Percentiles rank a stretch among this genome's conserved stretches.
Evolutionary conservation across 148 eudicot genomes (phyloP).

Genomic region (Dianthus caryophyllus): DNA sequence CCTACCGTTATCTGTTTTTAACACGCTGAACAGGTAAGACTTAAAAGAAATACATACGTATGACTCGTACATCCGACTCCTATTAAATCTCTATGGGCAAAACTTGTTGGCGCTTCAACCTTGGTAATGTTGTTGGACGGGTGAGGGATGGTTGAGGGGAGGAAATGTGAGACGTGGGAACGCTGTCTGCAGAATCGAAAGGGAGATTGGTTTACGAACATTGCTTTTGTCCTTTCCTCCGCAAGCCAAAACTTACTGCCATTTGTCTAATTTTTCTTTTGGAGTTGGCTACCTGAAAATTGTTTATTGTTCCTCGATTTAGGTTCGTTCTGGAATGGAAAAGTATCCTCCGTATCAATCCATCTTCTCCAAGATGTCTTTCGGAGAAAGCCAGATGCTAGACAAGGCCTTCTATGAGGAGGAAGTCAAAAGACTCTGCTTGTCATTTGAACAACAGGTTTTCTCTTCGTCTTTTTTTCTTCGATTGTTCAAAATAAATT

Average conservation of each 20-base stretch:
- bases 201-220: no score
- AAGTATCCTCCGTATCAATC: constrained; percentile 90
- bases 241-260: not conserved
- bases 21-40: no score
- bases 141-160: no score
- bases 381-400: constrained; percentile 97
- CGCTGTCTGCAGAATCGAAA: no score
- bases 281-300: not conserved
- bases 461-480: no score
- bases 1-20: no score
- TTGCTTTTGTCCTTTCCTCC: not conserved
- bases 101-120: no score
- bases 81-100: no score
- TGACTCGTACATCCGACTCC: no score
- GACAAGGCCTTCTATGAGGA: constrained; percentile 98
- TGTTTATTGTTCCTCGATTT: not conserved
- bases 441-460: constrained; percentile 95
- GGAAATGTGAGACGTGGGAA: no score
- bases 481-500: not conserved
- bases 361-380: constrained; percentile 74
- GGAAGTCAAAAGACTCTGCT: constrained; percentile 93
- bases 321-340: constrained; percentile 97
- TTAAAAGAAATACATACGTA: no score
- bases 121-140: no score
- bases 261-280: not conserved